Conservation (phyloP, 495 filamentous ascomycete genomes). For the Echria macrotheca region DNA sequence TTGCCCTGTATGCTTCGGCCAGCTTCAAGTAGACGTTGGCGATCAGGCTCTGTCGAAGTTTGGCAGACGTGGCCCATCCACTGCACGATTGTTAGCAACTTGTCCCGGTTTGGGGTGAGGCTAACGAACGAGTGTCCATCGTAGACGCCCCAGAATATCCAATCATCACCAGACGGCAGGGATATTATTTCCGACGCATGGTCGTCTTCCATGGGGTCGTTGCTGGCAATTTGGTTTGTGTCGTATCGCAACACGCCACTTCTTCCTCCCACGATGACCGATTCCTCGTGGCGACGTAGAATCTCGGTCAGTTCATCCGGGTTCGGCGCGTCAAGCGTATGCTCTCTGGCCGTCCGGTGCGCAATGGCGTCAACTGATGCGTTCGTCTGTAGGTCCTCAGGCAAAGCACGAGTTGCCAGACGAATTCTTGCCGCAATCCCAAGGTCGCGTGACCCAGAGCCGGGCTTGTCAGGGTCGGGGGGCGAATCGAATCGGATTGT, state of each 20-base stretch:
- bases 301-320: background rate
- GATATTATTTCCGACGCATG: background rate
- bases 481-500: too few relatives aligned
- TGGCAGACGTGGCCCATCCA: constrained; percentile 2
- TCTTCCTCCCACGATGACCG: background rate
- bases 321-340: background rate
- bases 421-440: too few relatives aligned
- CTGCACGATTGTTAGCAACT: background rate
- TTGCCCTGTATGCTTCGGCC: background rate
- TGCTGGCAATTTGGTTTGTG: constrained; percentile 1
- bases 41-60: constrained; percentile 5
- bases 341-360: background rate
- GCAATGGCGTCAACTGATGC: background rate
- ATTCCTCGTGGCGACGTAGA: background rate
- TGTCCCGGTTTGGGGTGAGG: background rate
- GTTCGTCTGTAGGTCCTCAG: background rate
- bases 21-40: background rate
- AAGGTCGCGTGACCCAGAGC: too few relatives aligned
- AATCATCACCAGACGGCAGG: background rate
- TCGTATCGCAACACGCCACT: constrained; percentile 3
- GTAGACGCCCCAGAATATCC: constrained; percentile 7
- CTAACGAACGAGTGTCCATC: background rate
- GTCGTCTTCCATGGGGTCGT: constrained; percentile 5
- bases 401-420: background rate
- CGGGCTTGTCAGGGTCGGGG: too few relatives aligned